These are phyloP conservation scores for Zymoseptoria brevis DNA, from an alignment of 2,329 filamentous ascomycete species.

Conservation along the genomic window DNA sequence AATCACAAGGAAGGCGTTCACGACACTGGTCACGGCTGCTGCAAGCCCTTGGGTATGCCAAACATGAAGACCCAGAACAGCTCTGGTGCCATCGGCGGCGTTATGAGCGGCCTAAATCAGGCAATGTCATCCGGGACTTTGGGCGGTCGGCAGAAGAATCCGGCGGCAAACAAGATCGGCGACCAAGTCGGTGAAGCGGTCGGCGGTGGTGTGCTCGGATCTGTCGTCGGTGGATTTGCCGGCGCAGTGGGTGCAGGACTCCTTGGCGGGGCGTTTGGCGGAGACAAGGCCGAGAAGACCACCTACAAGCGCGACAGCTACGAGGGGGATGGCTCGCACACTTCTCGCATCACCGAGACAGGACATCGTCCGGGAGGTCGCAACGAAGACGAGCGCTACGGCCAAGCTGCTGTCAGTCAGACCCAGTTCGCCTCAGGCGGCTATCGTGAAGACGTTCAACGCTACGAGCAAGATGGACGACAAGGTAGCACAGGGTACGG, in stretches of 20 bases:
- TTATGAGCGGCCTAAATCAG: conserved; percentile 28
- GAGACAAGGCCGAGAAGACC: conserved; percentile 44
- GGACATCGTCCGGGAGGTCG: conserved; percentile 37
- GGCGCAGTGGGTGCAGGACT: conserved; percentile 51
- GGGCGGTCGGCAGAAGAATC: conserved; percentile 19
- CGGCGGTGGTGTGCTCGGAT: conserved; percentile 58
- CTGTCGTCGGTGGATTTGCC: conserved; percentile 62
- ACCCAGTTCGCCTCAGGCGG: conserved; percentile 53
- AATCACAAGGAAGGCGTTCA: conserved; percentile 84
- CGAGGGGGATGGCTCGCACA: conserved; percentile 55
- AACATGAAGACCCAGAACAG: conserved; percentile 44
- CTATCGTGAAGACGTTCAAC: conserved; percentile 51
- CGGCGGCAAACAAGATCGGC: conserved; percentile 31
- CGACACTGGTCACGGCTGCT: conserved; percentile 79
- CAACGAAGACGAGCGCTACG: conserved; percentile 40
- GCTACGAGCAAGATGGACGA: conserved; percentile 49
- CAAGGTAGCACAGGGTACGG: conserved; percentile 41
- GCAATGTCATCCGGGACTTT: conserved; percentile 33
- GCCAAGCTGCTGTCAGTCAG: conserved; percentile 52
- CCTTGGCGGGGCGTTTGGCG: conserved; percentile 53
- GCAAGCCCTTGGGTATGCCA: conserved; percentile 69
- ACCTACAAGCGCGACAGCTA: conserved; percentile 45
- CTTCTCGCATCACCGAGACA: conserved; percentile 54
- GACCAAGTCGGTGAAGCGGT: conserved; percentile 52
- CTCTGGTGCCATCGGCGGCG: conserved; percentile 39